Base-by-base conservation (phyloP, 192 early-diverging fungal species). In the Coemansia sp. region DNA sequence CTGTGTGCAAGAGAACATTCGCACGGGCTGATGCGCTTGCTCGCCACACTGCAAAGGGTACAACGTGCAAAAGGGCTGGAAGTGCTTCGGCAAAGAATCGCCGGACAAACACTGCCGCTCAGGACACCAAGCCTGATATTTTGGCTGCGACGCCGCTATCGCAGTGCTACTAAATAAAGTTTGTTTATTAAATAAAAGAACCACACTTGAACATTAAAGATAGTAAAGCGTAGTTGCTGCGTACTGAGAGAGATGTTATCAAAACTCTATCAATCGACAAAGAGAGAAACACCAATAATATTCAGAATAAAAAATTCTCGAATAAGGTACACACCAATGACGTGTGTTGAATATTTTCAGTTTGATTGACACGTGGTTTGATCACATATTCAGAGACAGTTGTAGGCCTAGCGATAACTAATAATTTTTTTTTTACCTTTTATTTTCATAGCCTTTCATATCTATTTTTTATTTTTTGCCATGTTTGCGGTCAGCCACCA, bases 1-100 rank as follows among this genome's bases (percentile, higher is more conserved):
- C 81, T 52, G 79, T 83, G 44, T 91, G 90, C 62, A 29, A 58
- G 12, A 65, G 76, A 40, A 76, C 76, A 5, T 85, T 85, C 64
- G 79, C 80, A 0, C 73, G 84, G 3, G 76, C 84, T 1, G 84
- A 85, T 43, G 84, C 84, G 1, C 76, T 85, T 0, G 72, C 76
- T 62, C 58, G 84, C 0, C 84, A 85, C 63, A 85, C 72, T 2
- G 66, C 75, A 34, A 85, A 85, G 65, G 83, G 83, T 3, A 61
- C 69, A 4, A 85, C 79, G 5, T 85, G 83, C 75, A 85, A 85
- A 73, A 71, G 78, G 34, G 5, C 74, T 68, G 36, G 69, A 71
- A 11, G 69, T 55, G 5, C 74, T 66, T 20, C 52, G 27, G 27
- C 27, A 67, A 44, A 66, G 44, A 55, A 7, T 31, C 31, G 29